phyloP scores from a whole-genome alignment of 257 asterid genomes.

The Nicotiana benthamiana region DNA sequence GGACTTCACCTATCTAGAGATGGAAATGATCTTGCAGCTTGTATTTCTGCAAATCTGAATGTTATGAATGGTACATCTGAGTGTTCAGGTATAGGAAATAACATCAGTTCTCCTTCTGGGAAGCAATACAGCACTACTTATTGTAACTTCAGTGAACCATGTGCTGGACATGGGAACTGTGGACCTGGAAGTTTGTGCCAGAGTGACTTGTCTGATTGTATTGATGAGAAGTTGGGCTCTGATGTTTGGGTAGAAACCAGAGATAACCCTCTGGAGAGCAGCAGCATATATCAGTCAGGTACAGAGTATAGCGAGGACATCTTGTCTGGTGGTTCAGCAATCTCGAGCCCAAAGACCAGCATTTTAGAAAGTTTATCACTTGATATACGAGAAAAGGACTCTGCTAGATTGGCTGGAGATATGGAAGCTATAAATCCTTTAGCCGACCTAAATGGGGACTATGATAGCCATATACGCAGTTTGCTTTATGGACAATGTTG shows the following conservation, averaged over 20 bases:
- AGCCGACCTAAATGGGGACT: conserved; percentile 80
- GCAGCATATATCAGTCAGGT: conserved; percentile 24
- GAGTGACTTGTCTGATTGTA: conserved; percentile 3
- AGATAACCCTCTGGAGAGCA: conserved; percentile 16
- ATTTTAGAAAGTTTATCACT: conserved; percentile 20
- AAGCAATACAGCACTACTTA: conserved; percentile 16
- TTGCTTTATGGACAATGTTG: conserved; percentile 55
- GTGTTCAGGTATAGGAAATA: conserved; percentile 22
- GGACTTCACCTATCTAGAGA: conserved; percentile 21
- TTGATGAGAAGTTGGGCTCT: conserved; percentile 21
- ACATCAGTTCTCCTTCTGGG: conserved; percentile 19
- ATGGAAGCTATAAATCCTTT: conserved; percentile 48
- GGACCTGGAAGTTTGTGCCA: conserved; percentile 10
- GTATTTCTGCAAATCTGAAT: conserved; percentile 20
- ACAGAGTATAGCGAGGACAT: conserved; percentile 23
- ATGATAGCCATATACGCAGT: conserved; percentile 61
- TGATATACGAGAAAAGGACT: conserved; percentile 39
- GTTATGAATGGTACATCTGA: conserved; percentile 15
- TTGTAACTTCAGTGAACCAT: conserved; percentile 26
- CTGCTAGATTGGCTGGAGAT: conserved; percentile 33
- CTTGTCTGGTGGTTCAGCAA: conserved; percentile 19
- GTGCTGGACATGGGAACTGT: conserved; percentile 34
- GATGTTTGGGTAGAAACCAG: conserved; percentile 26
- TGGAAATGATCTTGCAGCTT: conserved; percentile 17
- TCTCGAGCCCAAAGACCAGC: conserved; percentile 27